These are phyloP conservation scores for Leccinum boreale DNA, from an alignment of 768 basidiomycete genomes.

Conservation along the genomic window DNA sequence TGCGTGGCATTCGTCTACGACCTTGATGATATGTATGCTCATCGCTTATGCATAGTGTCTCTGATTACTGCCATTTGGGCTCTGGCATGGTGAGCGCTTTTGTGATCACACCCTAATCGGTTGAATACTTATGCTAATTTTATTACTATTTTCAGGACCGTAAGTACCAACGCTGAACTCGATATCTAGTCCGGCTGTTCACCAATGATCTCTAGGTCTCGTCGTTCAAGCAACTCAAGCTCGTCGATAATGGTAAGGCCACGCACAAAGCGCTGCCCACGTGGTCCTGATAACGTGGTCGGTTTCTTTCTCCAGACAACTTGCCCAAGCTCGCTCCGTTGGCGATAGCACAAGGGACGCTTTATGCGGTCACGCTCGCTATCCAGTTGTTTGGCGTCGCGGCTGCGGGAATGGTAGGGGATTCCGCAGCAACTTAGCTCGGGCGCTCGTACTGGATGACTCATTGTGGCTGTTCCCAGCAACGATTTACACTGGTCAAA, in stretches of 20 bases:
- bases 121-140: background rate
- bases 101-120: too few relatives aligned
- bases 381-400: slow-evolving; percentile 57
- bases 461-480: slow-evolving; percentile 34
- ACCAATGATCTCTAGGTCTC: slow-evolving; percentile 44
- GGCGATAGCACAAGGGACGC: slow-evolving; percentile 55
- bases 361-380: slow-evolving; percentile 48
- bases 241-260: slow-evolving; percentile 43
- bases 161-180: slow-evolving; percentile 5
- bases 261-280: slow-evolving; percentile 14
- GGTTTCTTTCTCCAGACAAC: slow-evolving; percentile 32
- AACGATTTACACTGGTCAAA: slow-evolving; percentile 51
- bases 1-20: slow-evolving; percentile 25
- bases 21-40: background rate
- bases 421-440: slow-evolving; percentile 1
- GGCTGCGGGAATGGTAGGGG: slow-evolving; percentile 48
- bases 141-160: slow-evolving; percentile 15
- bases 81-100: slow-evolving; percentile 54
- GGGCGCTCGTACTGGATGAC: background rate
- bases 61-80: slow-evolving; percentile 55
- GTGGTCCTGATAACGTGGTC: background rate
- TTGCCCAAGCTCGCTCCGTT: slow-evolving; percentile 47
- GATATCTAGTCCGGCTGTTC: background rate
- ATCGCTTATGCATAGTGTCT: slow-evolving; percentile 28
- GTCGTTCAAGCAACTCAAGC: slow-evolving; percentile 53